phyloP scores from a whole-genome alignment of 1,284 basidiomycete species.

The Moniliophthora roreri region DNA sequence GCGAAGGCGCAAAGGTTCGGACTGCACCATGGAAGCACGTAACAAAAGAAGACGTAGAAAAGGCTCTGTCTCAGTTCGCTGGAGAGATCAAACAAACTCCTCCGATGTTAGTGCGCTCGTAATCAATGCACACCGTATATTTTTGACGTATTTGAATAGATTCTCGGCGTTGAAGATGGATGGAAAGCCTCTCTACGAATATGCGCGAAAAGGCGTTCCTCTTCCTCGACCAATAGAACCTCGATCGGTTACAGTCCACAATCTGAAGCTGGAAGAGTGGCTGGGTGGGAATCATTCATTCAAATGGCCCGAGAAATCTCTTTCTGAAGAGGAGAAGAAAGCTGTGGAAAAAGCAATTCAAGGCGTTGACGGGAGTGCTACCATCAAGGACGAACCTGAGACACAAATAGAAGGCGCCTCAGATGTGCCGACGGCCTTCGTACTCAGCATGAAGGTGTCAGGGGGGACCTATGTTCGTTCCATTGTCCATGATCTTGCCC shows the following conservation, averaged over 20 bases:
- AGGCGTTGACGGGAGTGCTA: slow-evolving; percentile 34
- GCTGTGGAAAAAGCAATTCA: slow-evolving; percentile 68
- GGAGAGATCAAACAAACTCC: slow-evolving; percentile 91
- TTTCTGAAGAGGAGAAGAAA: slow-evolving; percentile 69
- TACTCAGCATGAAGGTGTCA: slow-evolving; percentile 87
- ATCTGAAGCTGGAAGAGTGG: slow-evolving; percentile 76
- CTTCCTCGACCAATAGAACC: slow-evolving; percentile 92
- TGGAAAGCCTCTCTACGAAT: slow-evolving; percentile 94
- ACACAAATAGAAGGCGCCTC: slow-evolving; percentile 31
- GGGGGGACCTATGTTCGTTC: slow-evolving; percentile 97
- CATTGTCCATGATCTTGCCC: slow-evolving; percentile 88
- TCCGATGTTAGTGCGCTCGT: slow-evolving; percentile 69
- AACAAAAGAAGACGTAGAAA: slow-evolving; percentile 75
- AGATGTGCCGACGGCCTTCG: slow-evolving; percentile 77
- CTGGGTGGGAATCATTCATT: slow-evolving; percentile 63
- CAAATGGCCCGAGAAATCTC: slow-evolving; percentile 69
- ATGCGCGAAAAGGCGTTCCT: slow-evolving; percentile 87
- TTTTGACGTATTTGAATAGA: slow-evolving; percentile 40
- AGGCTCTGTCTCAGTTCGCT: slow-evolving; percentile 73
- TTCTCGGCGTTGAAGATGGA: slow-evolving; percentile 99
- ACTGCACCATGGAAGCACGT: slow-evolving; percentile 84
- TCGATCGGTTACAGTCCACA: slow-evolving; percentile 82
- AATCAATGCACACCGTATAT: slow-evolving; percentile 11
- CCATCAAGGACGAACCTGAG: slow-evolving; percentile 27
- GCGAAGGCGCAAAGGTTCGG: slow-evolving; percentile 78